These are phyloP conservation scores for Metschnikowia gelsemii DNA, from an alignment of 805 yeast species.

Conservation along the genomic window DNA sequence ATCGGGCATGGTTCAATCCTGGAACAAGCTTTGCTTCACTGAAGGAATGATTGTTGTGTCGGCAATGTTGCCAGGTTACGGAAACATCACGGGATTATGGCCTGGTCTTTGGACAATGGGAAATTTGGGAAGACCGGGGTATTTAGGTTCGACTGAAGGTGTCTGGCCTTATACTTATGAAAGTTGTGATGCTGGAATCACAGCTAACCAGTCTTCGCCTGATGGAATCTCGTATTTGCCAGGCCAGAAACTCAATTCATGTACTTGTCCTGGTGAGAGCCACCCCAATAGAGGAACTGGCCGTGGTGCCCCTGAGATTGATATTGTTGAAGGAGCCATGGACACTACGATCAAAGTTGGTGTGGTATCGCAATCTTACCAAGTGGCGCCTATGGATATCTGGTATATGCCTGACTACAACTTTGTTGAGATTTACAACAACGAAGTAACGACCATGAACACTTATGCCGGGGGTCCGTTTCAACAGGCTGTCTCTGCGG, in stretches of 20 bases:
- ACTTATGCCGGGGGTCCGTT: constrained; percentile 89
- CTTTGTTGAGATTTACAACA: constrained; percentile 70
- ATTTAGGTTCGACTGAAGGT: constrained; percentile 82
- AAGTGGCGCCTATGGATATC: constrained; percentile 89
- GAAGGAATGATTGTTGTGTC: constrained; percentile 79
- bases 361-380: constrained; percentile 87
- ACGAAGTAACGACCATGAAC: constrained; percentile 73
- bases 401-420: constrained; percentile 93
- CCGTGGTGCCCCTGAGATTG: constrained; percentile 88
- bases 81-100: constrained; percentile 83
- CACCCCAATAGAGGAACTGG: constrained; percentile 89
- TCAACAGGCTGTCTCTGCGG: constrained; percentile 89
- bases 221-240: constrained; percentile 88
- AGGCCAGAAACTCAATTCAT: constrained; percentile 74
- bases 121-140: constrained; percentile 90
- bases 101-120: constrained; percentile 97
- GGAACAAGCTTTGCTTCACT: constrained; percentile 90
- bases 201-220: constrained; percentile 86
- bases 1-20: constrained; percentile 87
- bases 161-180: constrained; percentile 93
- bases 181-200: constrained; percentile 89
- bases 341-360: constrained; percentile 52
- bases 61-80: constrained; percentile 76
- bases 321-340: constrained; percentile 82
- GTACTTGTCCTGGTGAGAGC: constrained; percentile 79